Evolutionary conservation across 164 flowering plant genomes (phyloP), one percentile per base, ranked within the genome.

Genomic region (Annona squamosa): DNA sequence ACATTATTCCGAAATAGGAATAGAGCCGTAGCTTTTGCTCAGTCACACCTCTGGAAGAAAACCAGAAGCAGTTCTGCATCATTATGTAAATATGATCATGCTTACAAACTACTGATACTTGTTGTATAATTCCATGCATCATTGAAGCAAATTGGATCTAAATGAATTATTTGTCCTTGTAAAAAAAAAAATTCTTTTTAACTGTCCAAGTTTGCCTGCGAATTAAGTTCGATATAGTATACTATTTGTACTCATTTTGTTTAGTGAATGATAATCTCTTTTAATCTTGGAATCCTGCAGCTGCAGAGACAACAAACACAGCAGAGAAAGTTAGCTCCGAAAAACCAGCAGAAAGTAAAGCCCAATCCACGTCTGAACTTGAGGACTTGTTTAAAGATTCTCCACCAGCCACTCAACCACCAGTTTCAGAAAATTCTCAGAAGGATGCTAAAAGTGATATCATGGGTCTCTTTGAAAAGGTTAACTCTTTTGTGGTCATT

Each of bases 401-500:
- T 4, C 81, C 97, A 59, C 43, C 75, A 56, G 70, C 45, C 44
- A 56, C 46, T 19, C 75, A 66, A 41, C n/a, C 79, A 63, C 65
- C 81, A 46, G 77, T 65, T 72, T 19, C 85, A 48, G 84, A 72
- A 45, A 85, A 85, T 68, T 83, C 93, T 17, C 86, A 83, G 83
- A 92, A 95, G 80, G 97, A 90, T 82, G 86, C 84, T 4, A 93
- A 95, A 82, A 87, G 77, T 79, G 98, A 95, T 80, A 95, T 95
- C 61, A 88, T 95, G 98, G 87, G 90, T 84, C 98, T 95, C 65
- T 95, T 95, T 82, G 98, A 95, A 81, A 95, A 95, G 98, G 99
- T 73, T 5, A 65, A 56, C 45, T 68, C 41, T 13, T 9, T 68
- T 46, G 45, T 46, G 70, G 56, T 68, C 16, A 43, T 68, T 17